phyloP scores from a whole-genome alignment of 768 basidiomycete genomes.

The Serendipita sp. region DNA sequence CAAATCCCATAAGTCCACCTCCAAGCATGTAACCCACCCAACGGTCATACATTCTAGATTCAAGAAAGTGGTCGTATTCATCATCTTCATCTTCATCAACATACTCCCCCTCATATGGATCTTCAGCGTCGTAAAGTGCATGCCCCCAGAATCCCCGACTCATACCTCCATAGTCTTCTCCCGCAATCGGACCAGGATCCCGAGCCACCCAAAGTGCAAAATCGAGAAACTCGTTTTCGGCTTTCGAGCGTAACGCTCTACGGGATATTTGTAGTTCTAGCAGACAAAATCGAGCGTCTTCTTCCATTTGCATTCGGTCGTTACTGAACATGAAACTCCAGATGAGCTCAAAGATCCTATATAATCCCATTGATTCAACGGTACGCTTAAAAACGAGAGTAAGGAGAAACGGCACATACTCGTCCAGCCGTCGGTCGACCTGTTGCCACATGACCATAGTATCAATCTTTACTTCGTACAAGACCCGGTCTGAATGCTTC shows the following conservation, averaged over 20 bases:
- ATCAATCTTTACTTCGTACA: neutral
- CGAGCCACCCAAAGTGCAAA: neutral
- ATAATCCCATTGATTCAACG: neutral
- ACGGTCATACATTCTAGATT: constrained; percentile 13
- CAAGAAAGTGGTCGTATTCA: neutral
- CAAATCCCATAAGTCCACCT: no score
- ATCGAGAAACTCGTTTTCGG: neutral
- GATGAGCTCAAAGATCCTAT: neutral
- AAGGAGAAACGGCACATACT: neutral
- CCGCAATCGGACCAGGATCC: neutral
- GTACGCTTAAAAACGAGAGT: neutral
- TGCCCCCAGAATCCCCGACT: neutral
- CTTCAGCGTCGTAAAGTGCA: neutral
- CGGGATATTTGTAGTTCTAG: neutral
- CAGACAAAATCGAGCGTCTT: neutral
- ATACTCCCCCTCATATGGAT: neutral
- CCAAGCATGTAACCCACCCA: no score
- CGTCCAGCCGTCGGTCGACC: neutral
- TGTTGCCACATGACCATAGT: neutral
- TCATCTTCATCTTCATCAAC: neutral
- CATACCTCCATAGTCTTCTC: neutral
- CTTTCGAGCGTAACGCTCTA: neutral
- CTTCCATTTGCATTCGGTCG: neutral
- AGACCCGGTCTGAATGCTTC: neutral
- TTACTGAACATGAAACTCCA: neutral